These are phyloP conservation scores for Tricholomella constricta DNA, from an alignment of 768 basidiomycete genomes.

Conservation along the genomic window DNA sequence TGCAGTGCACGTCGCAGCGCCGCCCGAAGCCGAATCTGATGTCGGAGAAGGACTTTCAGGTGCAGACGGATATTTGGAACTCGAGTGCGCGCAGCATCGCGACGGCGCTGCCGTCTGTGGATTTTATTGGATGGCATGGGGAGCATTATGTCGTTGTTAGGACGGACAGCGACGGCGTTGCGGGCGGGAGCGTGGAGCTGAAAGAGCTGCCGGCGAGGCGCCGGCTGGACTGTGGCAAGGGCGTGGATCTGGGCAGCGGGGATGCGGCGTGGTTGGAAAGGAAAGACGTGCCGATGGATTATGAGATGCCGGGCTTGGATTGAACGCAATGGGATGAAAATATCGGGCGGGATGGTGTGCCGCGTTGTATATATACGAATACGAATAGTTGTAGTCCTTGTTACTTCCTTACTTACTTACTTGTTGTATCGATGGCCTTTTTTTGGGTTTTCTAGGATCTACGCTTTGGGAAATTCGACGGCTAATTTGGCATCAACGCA, in stretches of 20 bases:
- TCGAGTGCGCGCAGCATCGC: slow-evolving; percentile 54
- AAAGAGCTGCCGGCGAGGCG: slow-evolving; percentile 62
- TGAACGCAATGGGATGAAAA: slow-evolving; percentile 2
- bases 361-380: background rate
- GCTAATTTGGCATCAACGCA: too few relatives aligned
- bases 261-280: slow-evolving; percentile 69
- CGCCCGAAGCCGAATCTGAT: slow-evolving; percentile 59
- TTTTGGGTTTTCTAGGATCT: too few relatives aligned
- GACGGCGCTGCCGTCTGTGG: slow-evolving; percentile 48
- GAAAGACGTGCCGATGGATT: slow-evolving; percentile 77
- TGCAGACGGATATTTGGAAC: slow-evolving; percentile 60
- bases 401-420: background rate
- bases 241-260: slow-evolving; percentile 62
- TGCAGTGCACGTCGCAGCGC: slow-evolving; percentile 47
- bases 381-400: background rate
- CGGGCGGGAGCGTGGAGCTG: slow-evolving; percentile 39
- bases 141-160: slow-evolving; percentile 70
- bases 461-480: too few relatives aligned
- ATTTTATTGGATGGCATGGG: slow-evolving; percentile 75
- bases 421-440: too few relatives aligned
- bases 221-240: slow-evolving; percentile 63
- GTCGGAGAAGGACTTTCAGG: slow-evolving; percentile 58
- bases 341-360: background rate
- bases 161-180: slow-evolving; percentile 16
- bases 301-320: slow-evolving; percentile 59